Base-by-base conservation (phyloP, 2,329 filamentous ascomycete species). In the Lachnellula suecica region DNA sequence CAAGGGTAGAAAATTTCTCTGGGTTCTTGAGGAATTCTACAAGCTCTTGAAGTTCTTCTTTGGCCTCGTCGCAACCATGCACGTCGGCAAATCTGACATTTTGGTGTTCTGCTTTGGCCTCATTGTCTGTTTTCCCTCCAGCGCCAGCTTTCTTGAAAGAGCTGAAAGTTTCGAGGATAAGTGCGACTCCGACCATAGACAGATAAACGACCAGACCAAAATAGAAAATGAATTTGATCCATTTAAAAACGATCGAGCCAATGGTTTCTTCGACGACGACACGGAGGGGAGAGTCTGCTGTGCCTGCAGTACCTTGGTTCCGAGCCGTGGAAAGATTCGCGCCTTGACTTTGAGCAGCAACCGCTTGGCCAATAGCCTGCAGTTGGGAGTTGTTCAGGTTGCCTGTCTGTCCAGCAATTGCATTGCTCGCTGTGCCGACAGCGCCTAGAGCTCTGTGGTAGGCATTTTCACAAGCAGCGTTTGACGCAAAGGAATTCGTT, bases 31-130 rank as follows among this genome's bases (percentile, higher is more conserved):
- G 74, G 65, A 99, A 99, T 64, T 99, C 94, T 44, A 99, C 93
- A 48, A 99, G 84, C 71, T 99, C 94, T 71, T 96, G 89, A 4
- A 99, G 82, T 71, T 99, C 94, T 65, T 99, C 95, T 75, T 97
- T 99, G 59, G 94, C 94, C 72, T 99, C 95, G 59, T 97, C 92
- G 62, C 93, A 97, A 47, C 94, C 94, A 68, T 99, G 94, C 6
- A 99, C 94, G 68, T 99, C 94, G 52, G 80, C 81, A 74, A 99
- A 99, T 43, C 89, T 85, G 19, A 91, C 91, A 53, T 83, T 97
- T 70, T 99, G 94, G 63, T 92, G 86, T 70, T 97, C 90, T 7
- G 94, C 87, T 69, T 95, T 93, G 56, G 92, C 91, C 72, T 99
- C 91, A 55, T 88, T 89, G 52, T 86, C 82, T 2, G 79, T 71